Evolutionary conservation across 352 stramenopile species (phyloP).

Genomic region (Globisporangium nodosum): DNA sequence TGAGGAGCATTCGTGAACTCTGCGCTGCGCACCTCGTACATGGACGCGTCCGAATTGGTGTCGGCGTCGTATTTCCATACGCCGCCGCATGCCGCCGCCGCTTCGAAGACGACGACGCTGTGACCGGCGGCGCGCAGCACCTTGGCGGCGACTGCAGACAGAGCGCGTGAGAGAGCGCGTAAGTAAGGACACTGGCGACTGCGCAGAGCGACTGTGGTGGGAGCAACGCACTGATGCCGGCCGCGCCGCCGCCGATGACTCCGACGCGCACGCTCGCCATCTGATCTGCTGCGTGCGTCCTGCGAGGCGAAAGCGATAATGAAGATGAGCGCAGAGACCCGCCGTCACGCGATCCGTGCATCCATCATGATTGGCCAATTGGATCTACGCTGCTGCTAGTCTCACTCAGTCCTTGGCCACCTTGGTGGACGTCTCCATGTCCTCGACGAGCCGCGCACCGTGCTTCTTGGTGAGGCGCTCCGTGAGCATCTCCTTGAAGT

Average conservation of each 20-base stretch:
- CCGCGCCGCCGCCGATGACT: conserved; percentile 65
- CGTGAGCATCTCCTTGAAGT: conserved; percentile 94
- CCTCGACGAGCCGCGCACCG: conserved; percentile 77
- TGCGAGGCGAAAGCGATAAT: background rate
- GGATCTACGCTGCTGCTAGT: background rate
- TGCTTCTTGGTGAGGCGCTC: conserved; percentile 86
- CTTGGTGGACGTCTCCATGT: conserved; percentile 73
- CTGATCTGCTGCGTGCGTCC: background rate
- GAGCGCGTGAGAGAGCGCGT: conserved; percentile 3
- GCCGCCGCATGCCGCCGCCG: conserved; percentile 46
- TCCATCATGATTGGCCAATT: background rate
- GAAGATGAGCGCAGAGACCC: background rate
- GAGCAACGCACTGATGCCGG: conserved; percentile 59
- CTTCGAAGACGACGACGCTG: conserved; percentile 70
- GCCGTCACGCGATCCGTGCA: background rate
- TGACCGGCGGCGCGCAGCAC: conserved; percentile 59
- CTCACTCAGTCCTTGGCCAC: conserved; percentile 18
- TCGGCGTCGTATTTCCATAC: conserved; percentile 76
- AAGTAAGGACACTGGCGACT: background rate
- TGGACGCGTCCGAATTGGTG: conserved; percentile 38
- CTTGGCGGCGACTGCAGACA: conserved; percentile 55
- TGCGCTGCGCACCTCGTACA: conserved; percentile 50
- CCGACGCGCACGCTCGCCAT: conserved; percentile 30
- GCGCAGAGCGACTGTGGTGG: background rate
- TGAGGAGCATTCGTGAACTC: background rate